A percentile compares a stretch with the other conserved stretches of the same genome.
These are phyloP conservation scores for Rubia tinctorum DNA, from an alignment of 305 asterid genomes.

Conservation along the genomic window DNA sequence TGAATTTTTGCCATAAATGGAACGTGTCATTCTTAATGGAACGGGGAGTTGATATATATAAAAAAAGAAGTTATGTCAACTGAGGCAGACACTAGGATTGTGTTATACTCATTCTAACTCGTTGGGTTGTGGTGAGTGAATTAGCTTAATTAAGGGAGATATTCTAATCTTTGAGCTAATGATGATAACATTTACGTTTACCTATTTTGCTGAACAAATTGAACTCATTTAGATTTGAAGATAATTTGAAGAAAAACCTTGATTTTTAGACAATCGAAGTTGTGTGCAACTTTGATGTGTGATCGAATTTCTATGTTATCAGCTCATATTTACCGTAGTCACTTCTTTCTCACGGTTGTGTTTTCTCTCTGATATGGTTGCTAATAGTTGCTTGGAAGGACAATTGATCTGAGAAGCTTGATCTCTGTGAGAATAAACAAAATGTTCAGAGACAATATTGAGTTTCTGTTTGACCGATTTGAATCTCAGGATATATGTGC, in stretches of 20 bases:
- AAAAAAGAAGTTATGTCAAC: too few relatives aligned
- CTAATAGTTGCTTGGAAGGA: slow-evolving; percentile 88
- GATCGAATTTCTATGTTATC: slow-evolving; percentile 5
- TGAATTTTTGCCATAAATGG: too few relatives aligned
- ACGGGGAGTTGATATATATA: too few relatives aligned
- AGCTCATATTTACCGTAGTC: slow-evolving; percentile 3
- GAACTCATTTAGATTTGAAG: neutral
- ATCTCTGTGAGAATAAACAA: slow-evolving; percentile 89
- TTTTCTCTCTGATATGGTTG: slow-evolving; percentile 13
- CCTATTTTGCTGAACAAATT: neutral
- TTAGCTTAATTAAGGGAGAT: too few relatives aligned
- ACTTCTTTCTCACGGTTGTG: slow-evolving; percentile 11
- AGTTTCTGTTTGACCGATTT: slow-evolving; percentile 85
- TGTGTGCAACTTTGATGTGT: neutral
- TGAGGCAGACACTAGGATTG: too few relatives aligned
- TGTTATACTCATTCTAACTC: too few relatives aligned
- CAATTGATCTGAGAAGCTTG: slow-evolving; percentile 92
- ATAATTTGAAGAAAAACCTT: neutral
- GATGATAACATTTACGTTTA: too few relatives aligned
- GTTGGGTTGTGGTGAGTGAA: too few relatives aligned
- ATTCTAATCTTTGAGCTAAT: too few relatives aligned
- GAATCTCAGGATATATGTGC: slow-evolving; percentile 97
- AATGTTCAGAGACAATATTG: slow-evolving; percentile 83
- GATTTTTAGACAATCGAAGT: neutral
- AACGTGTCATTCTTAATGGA: too few relatives aligned